phyloP scores from a whole-genome alignment of 2,329 filamentous ascomycete genomes.

The Paradendryphiella salina region DNA sequence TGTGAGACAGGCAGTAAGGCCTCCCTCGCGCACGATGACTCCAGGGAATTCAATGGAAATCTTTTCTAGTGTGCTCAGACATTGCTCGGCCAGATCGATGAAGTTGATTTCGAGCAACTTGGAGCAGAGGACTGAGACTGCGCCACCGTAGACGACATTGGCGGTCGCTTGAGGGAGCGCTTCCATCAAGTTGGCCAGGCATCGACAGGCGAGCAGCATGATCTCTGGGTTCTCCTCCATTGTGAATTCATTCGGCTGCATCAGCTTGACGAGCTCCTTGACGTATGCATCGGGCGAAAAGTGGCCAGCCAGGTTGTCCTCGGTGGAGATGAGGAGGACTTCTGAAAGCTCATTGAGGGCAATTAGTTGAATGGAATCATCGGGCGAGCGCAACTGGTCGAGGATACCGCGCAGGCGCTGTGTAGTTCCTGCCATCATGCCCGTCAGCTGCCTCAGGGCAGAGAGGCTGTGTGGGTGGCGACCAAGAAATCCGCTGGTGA shows the following conservation, averaged over 20 bases:
- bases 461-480: slow-evolving; percentile 65
- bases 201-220: slow-evolving; percentile 95
- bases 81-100: slow-evolving; percentile 96
- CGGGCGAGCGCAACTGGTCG: slow-evolving; percentile 72
- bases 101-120: slow-evolving; percentile 95
- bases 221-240: slow-evolving; percentile 93
- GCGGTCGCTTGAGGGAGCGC: slow-evolving; percentile 88
- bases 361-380: slow-evolving; percentile 84
- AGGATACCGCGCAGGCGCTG: slow-evolving; percentile 69
- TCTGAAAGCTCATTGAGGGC: slow-evolving; percentile 93
- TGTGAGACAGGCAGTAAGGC: slow-evolving; percentile 90
- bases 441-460: slow-evolving; percentile 82
- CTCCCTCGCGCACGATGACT: slow-evolving; percentile 93
- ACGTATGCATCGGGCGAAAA: slow-evolving; percentile 94
- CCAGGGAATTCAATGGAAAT: slow-evolving; percentile 95
- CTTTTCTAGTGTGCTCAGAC: slow-evolving; percentile 93
- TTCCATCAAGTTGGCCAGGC: slow-evolving; percentile 96
- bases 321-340: slow-evolving; percentile 89
- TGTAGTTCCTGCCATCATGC: slow-evolving; percentile 83
- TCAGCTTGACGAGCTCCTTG: slow-evolving; percentile 87
- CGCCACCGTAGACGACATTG: slow-evolving; percentile 96
- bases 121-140: slow-evolving; percentile 90
- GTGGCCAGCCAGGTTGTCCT: slow-evolving; percentile 92
- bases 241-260: slow-evolving; percentile 85
- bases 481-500: slow-evolving; percentile 65